These are phyloP conservation scores for Penicillium sp. DNA, from an alignment of 2,329 filamentous ascomycete species.

Conservation along the genomic window DNA sequence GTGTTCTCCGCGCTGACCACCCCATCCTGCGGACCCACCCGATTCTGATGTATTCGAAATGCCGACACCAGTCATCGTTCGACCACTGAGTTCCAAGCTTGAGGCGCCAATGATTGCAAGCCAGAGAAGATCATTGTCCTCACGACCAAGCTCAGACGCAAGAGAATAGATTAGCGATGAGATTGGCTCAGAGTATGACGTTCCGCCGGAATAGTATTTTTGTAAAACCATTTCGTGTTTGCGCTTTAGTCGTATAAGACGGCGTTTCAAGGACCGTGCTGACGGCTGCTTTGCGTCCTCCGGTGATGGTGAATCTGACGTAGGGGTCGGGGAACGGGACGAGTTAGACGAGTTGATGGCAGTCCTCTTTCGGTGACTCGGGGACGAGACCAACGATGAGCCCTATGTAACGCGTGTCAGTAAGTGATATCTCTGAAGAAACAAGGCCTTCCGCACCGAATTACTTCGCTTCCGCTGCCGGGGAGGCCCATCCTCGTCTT, in stretches of 20 bases:
- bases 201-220: slow-evolving; percentile 82
- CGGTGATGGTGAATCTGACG: slow-evolving; percentile 43
- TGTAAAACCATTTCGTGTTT: slow-evolving; percentile 77
- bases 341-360: slow-evolving; percentile 48
- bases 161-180: slow-evolving; percentile 93
- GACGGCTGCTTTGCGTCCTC: slow-evolving; percentile 63
- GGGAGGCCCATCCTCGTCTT: slow-evolving; percentile 74
- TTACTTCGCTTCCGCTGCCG: slow-evolving; percentile 83
- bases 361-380: slow-evolving; percentile 43
- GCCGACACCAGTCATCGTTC: slow-evolving; percentile 77
- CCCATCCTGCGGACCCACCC: slow-evolving; percentile 69
- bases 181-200: slow-evolving; percentile 91
- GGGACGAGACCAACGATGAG: slow-evolving; percentile 45
- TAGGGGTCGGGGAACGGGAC: slow-evolving; percentile 49
- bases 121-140: slow-evolving; percentile 97
- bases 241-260: slow-evolving; percentile 71
- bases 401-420: slow-evolving; percentile 33
- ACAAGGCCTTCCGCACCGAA: slow-evolving; percentile 58
- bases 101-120: slow-evolving; percentile 90
- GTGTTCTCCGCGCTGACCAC: slow-evolving; percentile 77
- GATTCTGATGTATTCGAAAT: slow-evolving; percentile 57
- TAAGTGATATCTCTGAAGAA: background rate
- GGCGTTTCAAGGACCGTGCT: slow-evolving; percentile 69
- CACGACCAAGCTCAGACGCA: slow-evolving; percentile 89
- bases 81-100: slow-evolving; percentile 89